Base-by-base conservation (phyloP, 257 asterid species). In the Verbena officinalis region DNA sequence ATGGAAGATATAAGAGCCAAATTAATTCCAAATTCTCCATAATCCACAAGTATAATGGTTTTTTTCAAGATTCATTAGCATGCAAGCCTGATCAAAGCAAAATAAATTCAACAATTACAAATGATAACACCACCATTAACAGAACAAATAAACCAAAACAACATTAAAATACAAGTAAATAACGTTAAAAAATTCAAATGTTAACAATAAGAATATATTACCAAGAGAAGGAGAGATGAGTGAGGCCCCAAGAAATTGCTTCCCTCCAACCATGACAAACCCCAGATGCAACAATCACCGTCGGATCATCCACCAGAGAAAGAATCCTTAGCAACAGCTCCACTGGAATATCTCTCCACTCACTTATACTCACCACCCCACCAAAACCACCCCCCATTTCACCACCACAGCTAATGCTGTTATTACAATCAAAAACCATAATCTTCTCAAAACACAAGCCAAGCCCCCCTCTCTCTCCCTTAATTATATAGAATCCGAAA, bases 211-310 rank as follows among this genome's bases (percentile, higher is more conserved):
- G 33, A 13, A 2, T 7, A 70, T n/a, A 4, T 2, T 85, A 89
- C 96, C 96, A 84, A 68, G 92, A 89, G 45, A 89, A 85, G 68
- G 90, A 84, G 59, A 89, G 90, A 57, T 65, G 84, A 40, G 81
- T 74, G 9, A 84, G 85, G 2, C 92, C 96, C 84, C 88, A 89
- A 67, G 74, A 82, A 66, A 89, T 59, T 23, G 95, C 87, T 56
- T 89, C 96, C 68, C 87, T 89, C 96, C 96, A 89, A 8, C 89
- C 96, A 79, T 67, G 77, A 34, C 96, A 89, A n/a, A 86, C 96
- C 64, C 85, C 95, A 70, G 95, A 84, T 48, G 90, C 95, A 20
- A 82, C 81, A 66, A 89, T 63, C 73, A 77, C 88, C 75, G 86
- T 80, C 74, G 64, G 86, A 89, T 84, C 92, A 84, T 86, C 92